Evolutionary conservation across 2,329 filamentous ascomycete genomes (phyloP).

Genomic region (Akanthomyces uredinophilus): DNA sequence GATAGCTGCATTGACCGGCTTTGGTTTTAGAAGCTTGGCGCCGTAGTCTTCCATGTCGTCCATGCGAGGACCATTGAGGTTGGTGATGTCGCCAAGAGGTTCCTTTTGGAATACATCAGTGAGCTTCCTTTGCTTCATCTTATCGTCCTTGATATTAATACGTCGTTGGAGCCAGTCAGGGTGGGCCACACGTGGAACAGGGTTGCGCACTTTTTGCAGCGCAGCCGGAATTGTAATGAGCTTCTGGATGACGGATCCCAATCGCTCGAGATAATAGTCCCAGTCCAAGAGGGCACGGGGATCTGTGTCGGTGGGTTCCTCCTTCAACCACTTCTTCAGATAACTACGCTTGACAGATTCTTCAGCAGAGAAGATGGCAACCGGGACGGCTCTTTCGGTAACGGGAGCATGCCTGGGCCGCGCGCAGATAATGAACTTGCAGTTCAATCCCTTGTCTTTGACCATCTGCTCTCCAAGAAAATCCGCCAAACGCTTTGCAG

Average conservation of each 20-base stretch:
- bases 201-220: slow-evolving; percentile 89
- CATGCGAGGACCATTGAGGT: slow-evolving; percentile 52
- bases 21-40: slow-evolving; percentile 60
- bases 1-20: slow-evolving; percentile 49
- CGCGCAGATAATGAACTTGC: slow-evolving; percentile 97
- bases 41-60: slow-evolving; percentile 81
- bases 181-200: slow-evolving; percentile 86
- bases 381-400: slow-evolving; percentile 88
- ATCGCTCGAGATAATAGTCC: slow-evolving; percentile 93
- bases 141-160: slow-evolving; percentile 94
- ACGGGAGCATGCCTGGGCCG: slow-evolving; percentile 83
- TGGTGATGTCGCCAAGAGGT: slow-evolving; percentile 67
- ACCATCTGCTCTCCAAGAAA: slow-evolving; percentile 98
- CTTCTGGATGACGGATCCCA: slow-evolving; percentile 97
- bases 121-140: slow-evolving; percentile 97
- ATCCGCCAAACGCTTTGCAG: slow-evolving; percentile 87
- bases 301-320: slow-evolving; percentile 87
- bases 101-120: slow-evolving; percentile 78
- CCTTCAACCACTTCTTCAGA: slow-evolving; percentile 90
- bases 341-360: slow-evolving; percentile 82
- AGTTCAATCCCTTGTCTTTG: slow-evolving; percentile 98
- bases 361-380: slow-evolving; percentile 95
- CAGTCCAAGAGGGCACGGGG: slow-evolving; percentile 88
- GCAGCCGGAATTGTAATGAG: slow-evolving; percentile 97
- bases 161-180: slow-evolving; percentile 94